These are phyloP conservation scores for Eimeria nieschulzi DNA, from an alignment of 169 alveolate species.

Conservation along the genomic window DNA sequence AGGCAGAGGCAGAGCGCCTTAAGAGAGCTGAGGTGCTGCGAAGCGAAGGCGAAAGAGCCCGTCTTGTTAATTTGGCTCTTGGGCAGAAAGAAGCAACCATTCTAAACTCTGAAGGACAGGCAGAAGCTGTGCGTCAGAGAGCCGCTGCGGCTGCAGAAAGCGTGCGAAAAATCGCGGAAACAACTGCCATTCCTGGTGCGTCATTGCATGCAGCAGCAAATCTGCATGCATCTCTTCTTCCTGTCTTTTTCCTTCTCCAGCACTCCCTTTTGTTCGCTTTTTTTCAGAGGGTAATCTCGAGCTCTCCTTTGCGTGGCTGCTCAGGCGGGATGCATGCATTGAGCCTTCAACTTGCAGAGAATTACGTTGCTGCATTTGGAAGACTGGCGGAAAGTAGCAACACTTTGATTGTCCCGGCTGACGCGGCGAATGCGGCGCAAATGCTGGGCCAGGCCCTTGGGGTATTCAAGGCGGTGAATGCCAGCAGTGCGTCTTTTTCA, in stretches of 20 bases:
- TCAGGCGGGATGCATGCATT: constrained; percentile 72
- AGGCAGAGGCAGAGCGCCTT: constrained; percentile 95
- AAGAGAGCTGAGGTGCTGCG: constrained; percentile 92
- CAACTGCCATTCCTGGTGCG: constrained; percentile 63
- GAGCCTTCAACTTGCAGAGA: constrained; percentile 72
- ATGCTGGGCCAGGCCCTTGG: constrained; percentile 74
- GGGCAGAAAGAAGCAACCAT: constrained; percentile 89
- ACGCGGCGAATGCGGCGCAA: constrained; percentile 81
- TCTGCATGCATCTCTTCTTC: background rate
- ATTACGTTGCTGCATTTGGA: constrained; percentile 88
- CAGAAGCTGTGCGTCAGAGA: constrained; percentile 58
- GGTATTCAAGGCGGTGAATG: constrained; percentile 48
- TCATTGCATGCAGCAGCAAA: no score
- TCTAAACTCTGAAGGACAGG: constrained; percentile 85
- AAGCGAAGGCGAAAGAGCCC: constrained; percentile 93
- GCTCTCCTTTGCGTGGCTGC: background rate
- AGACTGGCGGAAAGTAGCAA: constrained; percentile 85
- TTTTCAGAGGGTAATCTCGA: background rate
- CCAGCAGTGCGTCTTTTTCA: background rate
- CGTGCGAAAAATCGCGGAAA: constrained; percentile 65
- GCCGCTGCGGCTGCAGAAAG: constrained; percentile 74
- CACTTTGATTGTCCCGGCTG: constrained; percentile 87
- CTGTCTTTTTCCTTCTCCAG: background rate
- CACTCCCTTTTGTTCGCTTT: background rate
- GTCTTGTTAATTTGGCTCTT: constrained; percentile 93